Base-by-base conservation (phyloP, 768 basidiomycete species). In the Tylopilus vinaceipallidus region DNA sequence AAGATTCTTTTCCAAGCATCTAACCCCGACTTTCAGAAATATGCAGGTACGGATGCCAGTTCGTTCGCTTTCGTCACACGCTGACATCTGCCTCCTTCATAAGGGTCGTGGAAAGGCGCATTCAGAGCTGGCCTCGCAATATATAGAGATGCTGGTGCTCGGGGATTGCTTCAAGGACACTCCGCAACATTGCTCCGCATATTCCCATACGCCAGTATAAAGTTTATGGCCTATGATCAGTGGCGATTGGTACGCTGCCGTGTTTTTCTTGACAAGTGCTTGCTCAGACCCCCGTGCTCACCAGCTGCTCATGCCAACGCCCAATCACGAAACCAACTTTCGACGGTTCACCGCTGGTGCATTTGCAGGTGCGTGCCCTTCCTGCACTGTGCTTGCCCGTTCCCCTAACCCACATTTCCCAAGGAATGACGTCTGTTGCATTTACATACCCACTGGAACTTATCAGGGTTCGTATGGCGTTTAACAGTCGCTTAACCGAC, bases 1-100 rank as follows among this genome's bases (percentile, higher is more conserved):
- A 99, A 99, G 74, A 99, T 99, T 60, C 84, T 99, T 42, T 97
- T 98, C 65, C 95, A 99, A 68, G 92, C 97, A 1, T 91, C 91
- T 7, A 97, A 95, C 68, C 89, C 90, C 8, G 95, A 98, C 50
- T 99, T 89, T 65, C 80, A 82, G 65, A 91, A 93, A 68, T 98
- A 95, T 72, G 82, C 94, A 50, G 95, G 95, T 91, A 50, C 50
- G 81, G n/a, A n/a, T 33, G 19, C 35, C 24, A 19, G 27, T 47
- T 7, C 40, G 44, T 72, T 34, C 66, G 66, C 55, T 41, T 65
- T 29, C 68, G 64, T 29, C n/a, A 13, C 22, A 11, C 14, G 23
- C 32, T 52, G 14, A 66, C 66, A 20, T 24, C 17, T 40, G 39
- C 13, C 7, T 32, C n/a, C 12, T 11, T 13, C 16, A 38, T 46